phyloP scores from a whole-genome alignment of 208 protist genomes.

The Jaenimonas drosophilae region DNA sequence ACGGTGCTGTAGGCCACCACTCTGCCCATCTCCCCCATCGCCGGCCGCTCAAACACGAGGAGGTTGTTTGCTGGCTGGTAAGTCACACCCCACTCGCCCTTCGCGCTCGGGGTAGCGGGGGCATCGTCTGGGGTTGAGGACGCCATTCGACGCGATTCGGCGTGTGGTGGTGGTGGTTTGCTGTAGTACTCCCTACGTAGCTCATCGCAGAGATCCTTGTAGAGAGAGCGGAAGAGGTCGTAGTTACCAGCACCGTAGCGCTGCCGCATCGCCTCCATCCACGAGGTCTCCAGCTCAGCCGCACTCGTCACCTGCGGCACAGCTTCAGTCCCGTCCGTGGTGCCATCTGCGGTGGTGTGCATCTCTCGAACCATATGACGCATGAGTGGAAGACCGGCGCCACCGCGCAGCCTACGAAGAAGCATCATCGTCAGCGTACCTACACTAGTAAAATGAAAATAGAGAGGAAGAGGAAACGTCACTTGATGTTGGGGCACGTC shows the following conservation, averaged over 20 bases:
- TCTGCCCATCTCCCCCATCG: constrained; percentile 21
- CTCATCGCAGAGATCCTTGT: constrained; percentile 78
- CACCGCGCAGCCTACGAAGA: too few relatives aligned
- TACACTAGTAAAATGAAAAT: too few relatives aligned
- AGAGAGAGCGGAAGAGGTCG: constrained; percentile 66
- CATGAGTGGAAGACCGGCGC: too few relatives aligned
- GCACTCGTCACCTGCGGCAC: constrained; percentile 5
- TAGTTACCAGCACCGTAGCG: constrained; percentile 66
- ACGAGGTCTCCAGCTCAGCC: constrained; percentile 16
- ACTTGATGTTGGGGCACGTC: too few relatives aligned
- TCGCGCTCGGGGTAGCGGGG: background rate
- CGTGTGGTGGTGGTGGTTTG: constrained; percentile 47
- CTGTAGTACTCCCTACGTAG: constrained; percentile 53
- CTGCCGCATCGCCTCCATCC: constrained; percentile 23
- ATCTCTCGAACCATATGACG: too few relatives aligned
- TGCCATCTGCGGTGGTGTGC: too few relatives aligned
- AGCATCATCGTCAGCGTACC: too few relatives aligned
- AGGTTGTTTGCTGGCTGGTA: constrained; percentile 36
- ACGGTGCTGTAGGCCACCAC: constrained; percentile 54
- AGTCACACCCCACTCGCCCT: constrained; percentile 32
- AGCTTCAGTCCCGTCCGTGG: background rate
- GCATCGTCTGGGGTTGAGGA: constrained; percentile 4
- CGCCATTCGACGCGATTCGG: background rate
- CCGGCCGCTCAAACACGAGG: constrained; percentile 32
- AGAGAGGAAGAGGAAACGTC: too few relatives aligned